Base-by-base conservation (phyloP, 129 eudicot genomes). In the Saussurea involucrata region DNA sequence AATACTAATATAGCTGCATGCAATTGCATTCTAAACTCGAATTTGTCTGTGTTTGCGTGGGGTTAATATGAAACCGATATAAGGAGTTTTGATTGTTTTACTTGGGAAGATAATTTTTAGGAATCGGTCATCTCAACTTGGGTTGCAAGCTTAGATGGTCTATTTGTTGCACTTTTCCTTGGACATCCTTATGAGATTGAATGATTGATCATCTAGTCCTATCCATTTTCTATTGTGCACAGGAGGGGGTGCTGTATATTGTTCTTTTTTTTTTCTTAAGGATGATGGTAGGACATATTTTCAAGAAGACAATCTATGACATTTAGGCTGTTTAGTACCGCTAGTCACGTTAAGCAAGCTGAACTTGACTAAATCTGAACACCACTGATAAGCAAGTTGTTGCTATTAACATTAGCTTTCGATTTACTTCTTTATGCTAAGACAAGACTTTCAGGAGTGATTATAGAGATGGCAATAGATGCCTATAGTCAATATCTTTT, bases 1-100 rank as follows among this genome's bases (percentile, higher is more conserved):
- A 18, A 66, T 53, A 2, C 66, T 27, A 46, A 55, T 20, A 3
- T n/a, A 5, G 22, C 46, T 74, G 71, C 83, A 78, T 58, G 80
- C 68, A 42, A 32, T 69, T 76, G 69, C 49, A 37, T 32, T 27
- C 28, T 75, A 8, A 42, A 27, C 18, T 32, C 20, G 10, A 71
- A 7, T 67, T 66, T 68, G 11, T 66, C 4, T 5, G 36, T 65
- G 37, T 15, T 27, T 65, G 8, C 0, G 20, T 4, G 42, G 44
- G 64, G 12, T 57, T 57, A 57, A 18, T 40, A 15, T 42, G 64
- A 24, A 63, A n/a, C 21, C 4, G 31, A 27, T 76, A 24, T 8
- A n/a, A 64, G 28, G 44, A 37, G 71, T 31, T 61, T 42, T 3
- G 58, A 63, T 73, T 73, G 27, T 17, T 18, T 53, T 17, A 53